These are phyloP conservation scores for Fusarium pseudonygamai DNA, from an alignment of 2,329 filamentous ascomycete species.

Conservation along the genomic window DNA sequence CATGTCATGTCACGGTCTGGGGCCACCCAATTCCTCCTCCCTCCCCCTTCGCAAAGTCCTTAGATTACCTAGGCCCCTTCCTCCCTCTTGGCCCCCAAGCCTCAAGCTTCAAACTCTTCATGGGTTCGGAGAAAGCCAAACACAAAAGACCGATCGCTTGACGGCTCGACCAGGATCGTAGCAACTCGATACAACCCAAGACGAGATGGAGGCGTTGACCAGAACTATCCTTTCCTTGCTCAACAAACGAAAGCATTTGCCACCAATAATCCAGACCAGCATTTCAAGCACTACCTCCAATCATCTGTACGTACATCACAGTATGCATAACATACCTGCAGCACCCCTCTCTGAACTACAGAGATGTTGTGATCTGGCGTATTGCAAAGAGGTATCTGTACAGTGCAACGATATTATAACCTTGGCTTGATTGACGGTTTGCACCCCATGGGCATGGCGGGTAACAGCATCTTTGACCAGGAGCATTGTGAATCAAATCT, in stretches of 20 bases:
- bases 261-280: slow-evolving; percentile 23
- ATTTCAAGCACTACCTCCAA: slow-evolving; percentile 31
- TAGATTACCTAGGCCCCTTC: slow-evolving; percentile 23
- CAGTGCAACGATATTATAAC: not conserved
- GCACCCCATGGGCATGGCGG: slow-evolving; percentile 20
- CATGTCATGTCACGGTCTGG: not conserved
- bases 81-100: slow-evolving; percentile 8
- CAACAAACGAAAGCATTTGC: slow-evolving; percentile 27
- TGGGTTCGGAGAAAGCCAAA: slow-evolving; percentile 1
- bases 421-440: slow-evolving; percentile 27
- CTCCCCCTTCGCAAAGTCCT: slow-evolving; percentile 32
- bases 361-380: slow-evolving; percentile 28
- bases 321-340: slow-evolving; percentile 53
- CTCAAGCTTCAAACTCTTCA: not conserved
- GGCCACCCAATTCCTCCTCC: slow-evolving; percentile 30
- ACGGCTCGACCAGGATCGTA: slow-evolving; percentile 21
- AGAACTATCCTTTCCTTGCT: slow-evolving; percentile 16
- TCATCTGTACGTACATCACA: slow-evolving; percentile 47
- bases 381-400: slow-evolving; percentile 15
- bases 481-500: not conserved
- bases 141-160: not conserved
- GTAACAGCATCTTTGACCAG: slow-evolving; percentile 24
- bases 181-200: slow-evolving; percentile 24
- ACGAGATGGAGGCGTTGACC: slow-evolving; percentile 25
- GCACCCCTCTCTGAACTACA: slow-evolving; percentile 31